phyloP scores from a whole-genome alignment of 1,284 basidiomycete genomes.

The Marasmius fiardii region DNA sequence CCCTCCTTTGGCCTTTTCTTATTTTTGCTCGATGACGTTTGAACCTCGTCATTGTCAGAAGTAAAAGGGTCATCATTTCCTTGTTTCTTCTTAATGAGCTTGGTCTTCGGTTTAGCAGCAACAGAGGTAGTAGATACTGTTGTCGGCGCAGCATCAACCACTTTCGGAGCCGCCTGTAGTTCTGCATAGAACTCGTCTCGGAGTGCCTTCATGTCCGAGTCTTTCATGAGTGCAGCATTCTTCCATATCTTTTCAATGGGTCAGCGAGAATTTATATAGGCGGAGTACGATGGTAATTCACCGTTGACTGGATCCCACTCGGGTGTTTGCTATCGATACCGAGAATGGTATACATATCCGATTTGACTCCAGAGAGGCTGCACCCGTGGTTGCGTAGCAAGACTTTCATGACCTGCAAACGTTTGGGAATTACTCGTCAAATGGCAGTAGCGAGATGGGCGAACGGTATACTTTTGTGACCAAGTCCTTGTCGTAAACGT shows the following conservation, averaged over 20 bases:
- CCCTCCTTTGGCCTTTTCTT: constrained; percentile 19
- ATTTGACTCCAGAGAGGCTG: constrained; percentile 65
- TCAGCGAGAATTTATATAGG: not conserved
- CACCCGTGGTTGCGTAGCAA: constrained; percentile 61
- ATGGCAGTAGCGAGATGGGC: not conserved
- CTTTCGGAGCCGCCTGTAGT: constrained; percentile 16
- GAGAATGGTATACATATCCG: constrained; percentile 61
- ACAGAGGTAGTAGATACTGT: constrained; percentile 2
- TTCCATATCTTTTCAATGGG: constrained; percentile 55
- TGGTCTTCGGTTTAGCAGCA: constrained; percentile 35
- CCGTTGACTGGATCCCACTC: constrained; percentile 68
- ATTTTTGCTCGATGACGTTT: constrained; percentile 20
- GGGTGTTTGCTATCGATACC: constrained; percentile 72
- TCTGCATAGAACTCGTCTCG: constrained; percentile 56
- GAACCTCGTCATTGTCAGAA: constrained; percentile 25
- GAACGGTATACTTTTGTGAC: constrained; percentile 46
- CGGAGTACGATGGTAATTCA: constrained; percentile 20
- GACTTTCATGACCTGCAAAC: constrained; percentile 58
- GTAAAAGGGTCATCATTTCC: constrained; percentile 26
- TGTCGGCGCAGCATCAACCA: not conserved
- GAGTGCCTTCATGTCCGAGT: constrained; percentile 61
- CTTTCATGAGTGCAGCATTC: constrained; percentile 52
- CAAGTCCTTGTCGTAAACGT: constrained; percentile 60
- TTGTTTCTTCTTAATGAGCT: constrained; percentile 35
- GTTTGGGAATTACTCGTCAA: not conserved